Evolutionary conservation across 2,329 filamentous ascomycete species (phyloP).

Genomic region (Ascomycota sp.): DNA sequence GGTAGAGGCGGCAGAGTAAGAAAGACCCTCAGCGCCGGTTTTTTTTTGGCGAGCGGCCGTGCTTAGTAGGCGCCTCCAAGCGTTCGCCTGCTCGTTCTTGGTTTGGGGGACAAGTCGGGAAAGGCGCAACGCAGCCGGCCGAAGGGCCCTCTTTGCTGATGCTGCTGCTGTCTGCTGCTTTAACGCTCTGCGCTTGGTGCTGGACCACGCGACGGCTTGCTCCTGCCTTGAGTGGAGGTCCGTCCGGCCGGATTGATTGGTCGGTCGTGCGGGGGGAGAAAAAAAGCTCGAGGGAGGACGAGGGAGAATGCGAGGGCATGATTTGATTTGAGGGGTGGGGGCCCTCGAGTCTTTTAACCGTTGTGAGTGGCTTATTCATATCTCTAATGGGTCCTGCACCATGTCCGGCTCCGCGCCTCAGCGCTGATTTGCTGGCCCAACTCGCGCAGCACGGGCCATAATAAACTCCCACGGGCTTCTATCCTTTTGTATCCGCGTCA

Average conservation of each 20-base stretch:
- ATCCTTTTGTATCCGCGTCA: too few relatives aligned
- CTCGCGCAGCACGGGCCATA: conserved; percentile 9
- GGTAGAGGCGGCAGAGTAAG: too few relatives aligned
- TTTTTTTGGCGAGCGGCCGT: too few relatives aligned
- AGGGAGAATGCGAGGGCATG: conserved; percentile 24
- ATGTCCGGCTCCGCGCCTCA: conserved; percentile 8
- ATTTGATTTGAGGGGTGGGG: conserved; percentile 26
- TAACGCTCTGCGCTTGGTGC: conserved; percentile 4
- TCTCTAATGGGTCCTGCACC: conserved; percentile 12
- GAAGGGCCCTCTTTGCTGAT: too few relatives aligned
- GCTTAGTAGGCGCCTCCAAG: too few relatives aligned
- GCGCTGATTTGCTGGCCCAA: conserved; percentile 12
- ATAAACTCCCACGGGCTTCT: too few relatives aligned
- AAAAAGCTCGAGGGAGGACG: conserved; percentile 16
- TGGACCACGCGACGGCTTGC: too few relatives aligned
- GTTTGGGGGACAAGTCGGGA: too few relatives aligned
- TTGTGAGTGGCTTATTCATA: conserved; percentile 31
- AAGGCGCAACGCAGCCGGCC: too few relatives aligned
- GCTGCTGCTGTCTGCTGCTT: conserved; percentile 4
- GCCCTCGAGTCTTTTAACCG: conserved; percentile 20
- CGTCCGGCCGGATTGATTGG: conserved; percentile 25
- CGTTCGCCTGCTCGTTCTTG: too few relatives aligned
- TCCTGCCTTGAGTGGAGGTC: conserved; percentile 15
- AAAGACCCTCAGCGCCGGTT: too few relatives aligned
- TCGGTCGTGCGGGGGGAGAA: conserved; percentile 17